phyloP scores from a whole-genome alignment of 768 basidiomycete genomes.

The Cyathus striatus region DNA sequence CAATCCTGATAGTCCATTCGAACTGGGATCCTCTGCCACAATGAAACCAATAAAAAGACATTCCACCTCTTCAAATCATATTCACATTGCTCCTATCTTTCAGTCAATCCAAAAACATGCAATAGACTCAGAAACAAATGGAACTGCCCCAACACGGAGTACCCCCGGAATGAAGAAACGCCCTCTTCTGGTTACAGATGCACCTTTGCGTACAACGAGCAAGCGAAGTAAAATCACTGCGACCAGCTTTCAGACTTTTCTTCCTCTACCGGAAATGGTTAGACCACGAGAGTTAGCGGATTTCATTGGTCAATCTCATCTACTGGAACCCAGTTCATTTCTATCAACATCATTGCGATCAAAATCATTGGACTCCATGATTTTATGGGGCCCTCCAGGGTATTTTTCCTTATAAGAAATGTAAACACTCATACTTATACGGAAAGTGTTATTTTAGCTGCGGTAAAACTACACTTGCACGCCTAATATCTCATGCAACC shows the following conservation, averaged over 20 bases:
- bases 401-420: slow-evolving; percentile 14
- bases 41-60: too few relatives aligned
- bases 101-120: too few relatives aligned
- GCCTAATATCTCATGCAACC: slow-evolving; percentile 63
- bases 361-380: slow-evolving; percentile 55
- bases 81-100: slow-evolving; percentile 44
- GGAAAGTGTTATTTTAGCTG: slow-evolving; percentile 29
- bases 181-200: slow-evolving; percentile 8
- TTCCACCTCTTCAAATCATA: too few relatives aligned
- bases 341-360: too few relatives aligned
- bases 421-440: neutral
- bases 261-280: slow-evolving; percentile 69
- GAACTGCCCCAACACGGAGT: too few relatives aligned
- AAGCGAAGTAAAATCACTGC: slow-evolving; percentile 18
- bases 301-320: slow-evolving; percentile 68
- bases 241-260: slow-evolving; percentile 19
- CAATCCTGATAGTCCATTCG: too few relatives aligned
- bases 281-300: slow-evolving; percentile 60
- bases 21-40: too few relatives aligned
- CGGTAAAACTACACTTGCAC: slow-evolving; percentile 74
- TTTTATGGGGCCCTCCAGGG: slow-evolving; percentile 79
- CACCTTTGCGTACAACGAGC: slow-evolving; percentile 6
- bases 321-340: slow-evolving; percentile 52
- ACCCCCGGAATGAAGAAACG: slow-evolving; percentile 10
- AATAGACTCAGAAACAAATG: too few relatives aligned